Evolutionary conservation across 2,329 filamentous ascomycete species (phyloP), one percentile per base, ranked within the genome.

Genomic region (Fusarium solani-melongenae): DNA sequence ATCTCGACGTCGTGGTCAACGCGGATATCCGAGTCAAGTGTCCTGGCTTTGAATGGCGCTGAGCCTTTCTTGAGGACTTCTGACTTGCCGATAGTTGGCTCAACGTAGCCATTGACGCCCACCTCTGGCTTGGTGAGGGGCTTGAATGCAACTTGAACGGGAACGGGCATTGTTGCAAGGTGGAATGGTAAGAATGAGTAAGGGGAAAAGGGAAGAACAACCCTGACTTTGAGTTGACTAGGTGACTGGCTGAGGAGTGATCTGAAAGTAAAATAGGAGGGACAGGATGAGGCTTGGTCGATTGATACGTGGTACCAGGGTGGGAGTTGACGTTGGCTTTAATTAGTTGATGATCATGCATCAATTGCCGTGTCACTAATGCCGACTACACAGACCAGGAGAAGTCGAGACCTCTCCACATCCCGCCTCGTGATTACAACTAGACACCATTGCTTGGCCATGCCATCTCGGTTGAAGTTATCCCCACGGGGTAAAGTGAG

Each of bases 1-100:
- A 76, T 20, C n/a, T 74, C 74, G 3, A 76, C 73, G 49, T 76
- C 74, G 31, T 76, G 73, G n/a, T 76, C 74, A 49, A 76, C 67
- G 6, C 59, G 74, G 20, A 76, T 68, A 31, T 76, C 74, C 15
- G 71, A 76, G 62, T 74, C 74, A 7, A 76, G 49, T 6, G 71
- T 51, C 34, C 74, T 66, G 14, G 73, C 73, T 11, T 74, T 53
- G 38, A 76, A 76, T 2, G 73, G 73, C 4, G 66, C 67, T 3
- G 73, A 69, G 6, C 73, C 73, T 5, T 71, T 73, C 12, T 72
- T 72, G 6, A 76, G 20, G 1, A 76, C 73, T 10, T 76, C 73
- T 6, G 73, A 67, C 39, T 74, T 76, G 57, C 73, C 73, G 17
- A 62, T 34, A 5, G 56, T 53, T 38, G 71, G 73, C 12, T 69